Evolutionary conservation across 2,329 filamentous ascomycete genomes (phyloP).

Genomic region (Daldinia sp.): DNA sequence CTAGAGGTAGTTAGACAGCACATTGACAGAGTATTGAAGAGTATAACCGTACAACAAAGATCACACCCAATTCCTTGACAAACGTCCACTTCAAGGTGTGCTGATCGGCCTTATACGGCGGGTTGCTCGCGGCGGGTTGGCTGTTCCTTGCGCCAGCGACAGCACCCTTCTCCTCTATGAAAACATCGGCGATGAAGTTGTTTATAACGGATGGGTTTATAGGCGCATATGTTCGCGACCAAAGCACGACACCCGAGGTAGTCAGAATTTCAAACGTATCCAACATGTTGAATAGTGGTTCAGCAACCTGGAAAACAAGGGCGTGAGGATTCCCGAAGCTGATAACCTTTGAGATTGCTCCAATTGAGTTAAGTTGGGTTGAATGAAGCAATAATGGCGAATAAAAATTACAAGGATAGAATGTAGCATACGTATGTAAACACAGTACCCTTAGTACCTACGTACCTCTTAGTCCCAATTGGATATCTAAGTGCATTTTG

Average conservation of each 20-base stretch:
- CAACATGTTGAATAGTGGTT: slow-evolving; percentile 68
- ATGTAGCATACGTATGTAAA: slow-evolving; percentile 10
- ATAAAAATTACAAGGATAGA: slow-evolving; percentile 34
- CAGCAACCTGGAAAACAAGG: neutral
- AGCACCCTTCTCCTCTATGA: slow-evolving; percentile 90
- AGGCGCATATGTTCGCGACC: slow-evolving; percentile 86
- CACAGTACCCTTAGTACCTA: slow-evolving; percentile 3
- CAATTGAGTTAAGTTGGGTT: neutral
- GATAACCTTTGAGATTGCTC: neutral
- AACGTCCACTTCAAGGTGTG: slow-evolving; percentile 95
- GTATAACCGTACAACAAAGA: slow-evolving; percentile 79
- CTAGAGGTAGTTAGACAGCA: slow-evolving; percentile 54
- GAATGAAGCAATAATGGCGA: slow-evolving; percentile 2
- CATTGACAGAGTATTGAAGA: slow-evolving; percentile 10
- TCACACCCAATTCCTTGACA: slow-evolving; percentile 89
- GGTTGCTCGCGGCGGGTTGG: slow-evolving; percentile 68
- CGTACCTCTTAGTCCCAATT: too few species aligned
- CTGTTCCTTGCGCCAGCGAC: slow-evolving; percentile 67
- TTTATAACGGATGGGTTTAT: slow-evolving; percentile 88
- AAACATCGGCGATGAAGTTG: slow-evolving; percentile 93
- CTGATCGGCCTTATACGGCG: slow-evolving; percentile 87
- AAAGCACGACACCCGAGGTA: slow-evolving; percentile 94
- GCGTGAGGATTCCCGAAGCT: neutral
- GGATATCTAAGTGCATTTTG: too few species aligned
- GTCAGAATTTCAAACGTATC: slow-evolving; percentile 97